phyloP scores from a whole-genome alignment of 2,329 filamentous ascomycete genomes.

The Xylaria sp. region DNA sequence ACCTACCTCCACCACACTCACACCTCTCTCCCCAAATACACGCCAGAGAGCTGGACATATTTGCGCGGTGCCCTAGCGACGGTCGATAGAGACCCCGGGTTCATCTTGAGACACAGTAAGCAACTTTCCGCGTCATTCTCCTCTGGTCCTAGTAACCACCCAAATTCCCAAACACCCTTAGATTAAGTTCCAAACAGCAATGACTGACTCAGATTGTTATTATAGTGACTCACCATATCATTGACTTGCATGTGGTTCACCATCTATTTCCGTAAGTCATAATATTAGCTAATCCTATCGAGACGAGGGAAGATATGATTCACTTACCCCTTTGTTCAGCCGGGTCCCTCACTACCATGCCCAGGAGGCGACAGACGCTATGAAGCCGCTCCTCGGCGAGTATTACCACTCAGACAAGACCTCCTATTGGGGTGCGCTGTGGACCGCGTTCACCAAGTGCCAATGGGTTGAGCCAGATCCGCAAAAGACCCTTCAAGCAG shows the following conservation, averaged over 20 bases:
- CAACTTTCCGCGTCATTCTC: background rate
- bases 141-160: no score
- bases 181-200: background rate
- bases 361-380: conserved; percentile 66
- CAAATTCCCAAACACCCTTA: background rate
- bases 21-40: conserved; percentile 59
- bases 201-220: background rate
- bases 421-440: conserved; percentile 58
- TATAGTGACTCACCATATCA: conserved; percentile 69
- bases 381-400: conserved; percentile 65
- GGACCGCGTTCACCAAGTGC: conserved; percentile 58
- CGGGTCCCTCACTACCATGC: conserved; percentile 70
- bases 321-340: conserved; percentile 38
- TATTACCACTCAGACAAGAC: conserved; percentile 60
- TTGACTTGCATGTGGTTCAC: conserved; percentile 71
- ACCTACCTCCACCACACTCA: conserved; percentile 77
- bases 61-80: conserved; percentile 69
- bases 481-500: conserved; percentile 34
- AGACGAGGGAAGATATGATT: background rate
- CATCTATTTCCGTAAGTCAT: conserved; percentile 65
- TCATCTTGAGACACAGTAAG: conserved; percentile 63
- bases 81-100: conserved; percentile 71
- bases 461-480: conserved; percentile 59
- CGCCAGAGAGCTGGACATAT: conserved; percentile 67
- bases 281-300: background rate